Evolutionary conservation across 2,329 filamentous ascomycete genomes (phyloP), one percentile per base, ranked within the genome.

Genomic region (Penicillium sp.): DNA sequence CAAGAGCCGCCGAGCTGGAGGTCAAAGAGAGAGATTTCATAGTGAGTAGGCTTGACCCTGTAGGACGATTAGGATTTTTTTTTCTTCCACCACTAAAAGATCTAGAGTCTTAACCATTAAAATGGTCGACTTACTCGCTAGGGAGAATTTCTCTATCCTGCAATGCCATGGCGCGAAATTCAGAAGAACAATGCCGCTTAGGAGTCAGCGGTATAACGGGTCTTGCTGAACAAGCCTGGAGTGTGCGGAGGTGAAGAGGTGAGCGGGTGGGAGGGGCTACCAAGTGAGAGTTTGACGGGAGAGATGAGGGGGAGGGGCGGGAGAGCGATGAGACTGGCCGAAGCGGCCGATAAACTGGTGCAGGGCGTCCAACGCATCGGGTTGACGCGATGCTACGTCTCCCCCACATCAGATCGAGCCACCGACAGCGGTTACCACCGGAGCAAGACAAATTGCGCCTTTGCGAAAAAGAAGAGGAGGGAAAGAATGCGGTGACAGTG

Each of bases 41-140:
- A 99, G 81, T 98, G 92, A 65, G 84, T 82, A 2, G 95, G 93
- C 81, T 92, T 94, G 75, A 94, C 88, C 73, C 86, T 89, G 44
- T 69, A 50, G 69, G 63, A 44, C 30, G 19, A 51, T 64, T 58
- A 59, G 58, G 6, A 13, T 38, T 47, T 49, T 38, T 26, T 26
- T 26, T 3, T 26, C 3, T 5, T 26, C 26, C 19, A 62, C 63
- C 57, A 26, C 26, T 56, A 30, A 54, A 46, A 62, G 63, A 60
- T 23, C 26, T 50, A 30, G 54, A 46, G 45, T 21, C 26, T 45
- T 23, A 30, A 17, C 26, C 35, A 21, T 17, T 7, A 44, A 41
- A 15, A 41, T 11, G 35, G 11, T 63, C 62, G 56, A 75, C 77
- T 73, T 70, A 79, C 78, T 71, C 74, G 64, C 81, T 77, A 62